Evolutionary conservation across 2,329 filamentous ascomycete genomes (phyloP), one percentile per base, ranked within the genome.

Genomic region (Acrocalymma vagum): DNA sequence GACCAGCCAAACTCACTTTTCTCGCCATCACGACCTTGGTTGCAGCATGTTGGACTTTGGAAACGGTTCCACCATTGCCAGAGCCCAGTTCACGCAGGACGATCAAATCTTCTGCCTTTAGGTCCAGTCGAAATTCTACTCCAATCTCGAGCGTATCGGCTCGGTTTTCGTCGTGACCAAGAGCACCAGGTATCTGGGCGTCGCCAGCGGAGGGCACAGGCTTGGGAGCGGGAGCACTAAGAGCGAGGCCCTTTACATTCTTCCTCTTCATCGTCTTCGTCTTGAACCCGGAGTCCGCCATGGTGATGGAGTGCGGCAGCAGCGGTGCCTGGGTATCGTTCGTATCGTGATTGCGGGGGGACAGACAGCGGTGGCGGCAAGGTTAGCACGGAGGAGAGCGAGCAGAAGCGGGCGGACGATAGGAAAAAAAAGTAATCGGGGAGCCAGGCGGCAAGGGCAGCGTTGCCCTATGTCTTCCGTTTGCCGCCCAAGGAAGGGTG

Each of bases 1-100:
- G n/a, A n/a, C 11, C 27, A 29, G 20, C 24, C 27, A 28, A 31
- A 65, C 67, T 45, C 69, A 96, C 94, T 88, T 99, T 99, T 74
- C 92, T 85, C 57, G 94, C 94, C 94, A 99, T 99, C 57, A 95
- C 83, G 13, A 94, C 95, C 67, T 95, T 95, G 23, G 92, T 96
- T 23, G 90, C 91, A 49, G 91, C 84, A 76, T 99, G 93, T 77
- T 87, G 88, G 64, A 99, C 94, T 74, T 99, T 99, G 78, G 92
- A 97, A 62, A 99, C 94, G 14, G 94, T 97, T 42, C 94, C 94
- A 63, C 94, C 94, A 77, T 99, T 99, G 48, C 94, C 94, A 34
- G 90, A 90, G 31, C 94, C 94, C 22, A 99, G 80, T 72, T 99
- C 94, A 75, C 95, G 96, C 58, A 99, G 76, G 23, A 96, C 86